These are phyloP conservation scores for Cryptococcus depauperatus DNA, from an alignment of 1,284 basidiomycete species.

Conservation along the genomic window DNA sequence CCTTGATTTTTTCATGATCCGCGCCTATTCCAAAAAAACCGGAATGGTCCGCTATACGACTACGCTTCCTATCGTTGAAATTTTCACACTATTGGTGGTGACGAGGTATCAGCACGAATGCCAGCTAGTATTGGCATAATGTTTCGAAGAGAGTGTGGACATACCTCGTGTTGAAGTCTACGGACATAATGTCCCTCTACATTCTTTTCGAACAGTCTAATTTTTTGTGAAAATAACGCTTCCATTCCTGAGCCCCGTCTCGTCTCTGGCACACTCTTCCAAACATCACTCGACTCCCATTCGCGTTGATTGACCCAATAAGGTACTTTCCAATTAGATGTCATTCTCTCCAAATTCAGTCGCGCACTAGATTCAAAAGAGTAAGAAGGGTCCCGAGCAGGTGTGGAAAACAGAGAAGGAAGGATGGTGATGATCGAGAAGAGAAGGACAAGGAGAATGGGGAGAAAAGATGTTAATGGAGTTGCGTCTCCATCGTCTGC, in stretches of 20 bases:
- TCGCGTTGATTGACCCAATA: constrained; percentile 81
- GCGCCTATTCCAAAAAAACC: constrained; percentile 83
- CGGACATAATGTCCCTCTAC: constrained; percentile 67
- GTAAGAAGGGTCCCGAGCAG: constrained; percentile 71
- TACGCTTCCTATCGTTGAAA: constrained; percentile 30
- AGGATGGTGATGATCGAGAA: constrained; percentile 80
- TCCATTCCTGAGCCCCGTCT: constrained; percentile 53
- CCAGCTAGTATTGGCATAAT: too few species aligned
- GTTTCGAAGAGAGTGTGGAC: too few species aligned
- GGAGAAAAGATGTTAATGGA: constrained; percentile 72
- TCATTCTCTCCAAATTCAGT: constrained; percentile 60
- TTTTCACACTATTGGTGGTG: constrained; percentile 35
- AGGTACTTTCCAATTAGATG: constrained; percentile 59
- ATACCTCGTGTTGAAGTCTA: constrained; percentile 62
- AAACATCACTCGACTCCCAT: constrained; percentile 65
- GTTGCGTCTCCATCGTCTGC: constrained; percentile 52
- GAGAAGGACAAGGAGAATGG: constrained; percentile 70
- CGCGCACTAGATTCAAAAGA: constrained; percentile 54
- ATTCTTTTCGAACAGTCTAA: constrained; percentile 43
- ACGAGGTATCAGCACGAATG: too few species aligned
- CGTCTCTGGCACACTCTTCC: constrained; percentile 54
- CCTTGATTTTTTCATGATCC: constrained; percentile 64
- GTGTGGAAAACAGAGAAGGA: constrained; percentile 59
- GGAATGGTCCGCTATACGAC: constrained; percentile 60
- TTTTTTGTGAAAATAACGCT: constrained; percentile 30